Conservation (phyloP, 169 alveolate genomes). For the Plasmodium vinckei region DNA sequence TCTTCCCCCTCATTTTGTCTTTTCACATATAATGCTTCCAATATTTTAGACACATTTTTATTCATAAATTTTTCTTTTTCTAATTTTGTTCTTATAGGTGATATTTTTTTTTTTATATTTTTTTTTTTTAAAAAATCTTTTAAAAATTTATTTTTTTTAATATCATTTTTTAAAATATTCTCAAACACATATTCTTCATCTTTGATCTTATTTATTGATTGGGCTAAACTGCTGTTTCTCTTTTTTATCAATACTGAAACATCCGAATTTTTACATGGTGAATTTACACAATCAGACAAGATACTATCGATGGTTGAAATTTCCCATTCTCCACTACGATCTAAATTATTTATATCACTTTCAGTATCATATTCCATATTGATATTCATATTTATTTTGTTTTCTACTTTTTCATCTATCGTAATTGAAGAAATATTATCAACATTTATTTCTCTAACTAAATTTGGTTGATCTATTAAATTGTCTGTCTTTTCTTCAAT, state of each 20-base stretch:
- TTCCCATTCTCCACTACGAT: neutral
- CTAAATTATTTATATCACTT: neutral
- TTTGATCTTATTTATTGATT: neutral
- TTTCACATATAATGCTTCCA: conserved; percentile 40
- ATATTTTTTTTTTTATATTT: conserved; percentile 25
- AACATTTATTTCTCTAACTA: neutral
- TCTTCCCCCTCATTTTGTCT: conserved; percentile 37
- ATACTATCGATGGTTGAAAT: conserved; percentile 11
- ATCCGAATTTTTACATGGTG: neutral
- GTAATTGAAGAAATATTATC: neutral
- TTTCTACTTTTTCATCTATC: neutral
- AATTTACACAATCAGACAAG: conserved; percentile 6
- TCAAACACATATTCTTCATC: neutral
- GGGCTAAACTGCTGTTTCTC: neutral
- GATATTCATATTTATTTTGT: neutral
- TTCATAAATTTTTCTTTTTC: conserved; percentile 37
- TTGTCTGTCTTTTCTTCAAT: neutral
- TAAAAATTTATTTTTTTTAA: conserved; percentile 22
- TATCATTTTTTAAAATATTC: conserved; percentile 18
- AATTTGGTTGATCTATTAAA: neutral
- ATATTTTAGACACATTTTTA: conserved; percentile 25
- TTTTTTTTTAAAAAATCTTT: conserved; percentile 42
- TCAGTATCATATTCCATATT: neutral
- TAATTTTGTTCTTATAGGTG: conserved; percentile 10
- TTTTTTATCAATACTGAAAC: too few species aligned